phyloP scores from a whole-genome alignment of 2,329 filamentous ascomycete genomes.

The Botrytis hyacinthi region DNA sequence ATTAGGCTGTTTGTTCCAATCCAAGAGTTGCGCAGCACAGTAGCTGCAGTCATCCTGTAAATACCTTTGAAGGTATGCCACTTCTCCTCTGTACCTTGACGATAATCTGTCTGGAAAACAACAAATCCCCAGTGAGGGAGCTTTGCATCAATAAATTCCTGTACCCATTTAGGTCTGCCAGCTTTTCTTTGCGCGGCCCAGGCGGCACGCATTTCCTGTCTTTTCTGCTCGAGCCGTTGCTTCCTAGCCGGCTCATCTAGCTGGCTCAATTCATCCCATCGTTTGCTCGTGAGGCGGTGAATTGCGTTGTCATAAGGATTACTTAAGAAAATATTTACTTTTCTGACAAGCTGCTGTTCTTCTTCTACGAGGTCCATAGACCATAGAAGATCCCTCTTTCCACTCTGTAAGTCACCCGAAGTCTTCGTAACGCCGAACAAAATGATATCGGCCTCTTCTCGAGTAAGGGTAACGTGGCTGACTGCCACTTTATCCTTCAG shows the following conservation, averaged over 20 bases:
- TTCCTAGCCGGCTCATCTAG: neutral
- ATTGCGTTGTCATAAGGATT: neutral
- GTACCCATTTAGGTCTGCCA: neutral
- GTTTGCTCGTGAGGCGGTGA: neutral
- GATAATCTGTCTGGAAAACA: neutral
- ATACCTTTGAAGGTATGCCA: neutral
- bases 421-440: neutral
- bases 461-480: slow-evolving; percentile 1
- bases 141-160: neutral
- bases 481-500: slow-evolving; percentile 10
- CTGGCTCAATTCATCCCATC: neutral
- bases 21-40: neutral
- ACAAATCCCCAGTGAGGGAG: neutral
- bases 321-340: neutral
- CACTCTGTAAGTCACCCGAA: neutral
- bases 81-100: neutral
- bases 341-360: neutral
- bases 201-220: neutral
- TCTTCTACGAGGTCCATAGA: neutral
- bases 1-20: too few species aligned
- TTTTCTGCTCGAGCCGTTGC: too few species aligned
- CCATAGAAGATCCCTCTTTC: neutral
- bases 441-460: neutral
- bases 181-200: neutral
- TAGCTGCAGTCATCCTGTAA: neutral